Conservation (phyloP, 345 rosid genomes). For the rapeseed (Brassica napus) region DNA sequence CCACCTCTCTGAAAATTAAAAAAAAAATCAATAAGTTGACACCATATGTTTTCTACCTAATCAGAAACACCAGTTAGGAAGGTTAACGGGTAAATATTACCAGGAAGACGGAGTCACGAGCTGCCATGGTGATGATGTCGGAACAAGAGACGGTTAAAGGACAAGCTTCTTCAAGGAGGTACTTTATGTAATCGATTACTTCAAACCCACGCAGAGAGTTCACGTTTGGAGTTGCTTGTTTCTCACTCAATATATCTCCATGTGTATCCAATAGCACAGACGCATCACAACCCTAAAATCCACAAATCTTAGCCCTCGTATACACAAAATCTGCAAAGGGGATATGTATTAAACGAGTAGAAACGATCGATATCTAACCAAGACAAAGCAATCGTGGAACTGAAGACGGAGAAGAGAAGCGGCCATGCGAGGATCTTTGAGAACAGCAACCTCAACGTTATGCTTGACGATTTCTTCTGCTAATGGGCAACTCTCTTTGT, state of each 20-base stretch:
- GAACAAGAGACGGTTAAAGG: conserved; percentile 78
- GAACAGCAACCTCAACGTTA: conserved; percentile 56
- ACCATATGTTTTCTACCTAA: not conserved
- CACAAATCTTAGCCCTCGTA: not conserved
- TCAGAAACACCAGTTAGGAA: not conserved
- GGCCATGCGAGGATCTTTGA: conserved; percentile 74
- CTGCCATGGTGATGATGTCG: conserved; percentile 69
- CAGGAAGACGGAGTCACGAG: conserved; percentile 69
- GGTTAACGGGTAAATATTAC: conserved; percentile 4
- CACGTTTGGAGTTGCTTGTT: conserved; percentile 63
- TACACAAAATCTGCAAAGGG: not conserved
- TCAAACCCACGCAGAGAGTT: conserved; percentile 72
- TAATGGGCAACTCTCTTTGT: conserved; percentile 73
- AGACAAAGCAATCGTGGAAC: conserved; percentile 83
- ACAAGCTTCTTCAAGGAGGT: conserved; percentile 70
- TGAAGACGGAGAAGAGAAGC: conserved; percentile 84
- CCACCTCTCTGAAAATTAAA: conserved; percentile 64
- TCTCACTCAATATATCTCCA: conserved; percentile 68
- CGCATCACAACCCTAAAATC: conserved; percentile 69
- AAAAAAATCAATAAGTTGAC: not conserved
- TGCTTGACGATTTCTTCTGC: conserved; percentile 66
- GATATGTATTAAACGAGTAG: too few relatives aligned
- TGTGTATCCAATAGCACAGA: conserved; percentile 62
- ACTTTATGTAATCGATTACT: conserved; percentile 71
- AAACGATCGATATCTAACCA: conserved; percentile 41